These are phyloP conservation scores for Allium cepa DNA, from an alignment of 106 monocot species.

Conservation along the genomic window DNA sequence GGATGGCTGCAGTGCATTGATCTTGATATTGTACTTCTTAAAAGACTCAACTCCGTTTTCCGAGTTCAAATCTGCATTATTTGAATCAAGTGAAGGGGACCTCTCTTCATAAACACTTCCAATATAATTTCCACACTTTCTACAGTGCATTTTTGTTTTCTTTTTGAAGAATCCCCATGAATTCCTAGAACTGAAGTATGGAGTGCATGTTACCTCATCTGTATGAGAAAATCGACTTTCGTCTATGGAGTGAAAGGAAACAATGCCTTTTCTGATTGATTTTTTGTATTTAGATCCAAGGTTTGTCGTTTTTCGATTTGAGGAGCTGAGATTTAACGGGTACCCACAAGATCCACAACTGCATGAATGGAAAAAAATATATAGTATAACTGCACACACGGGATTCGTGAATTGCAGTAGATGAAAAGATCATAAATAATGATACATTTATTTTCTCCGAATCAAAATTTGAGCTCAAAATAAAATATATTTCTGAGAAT, in stretches of 20 bases:
- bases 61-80: conserved; percentile 22
- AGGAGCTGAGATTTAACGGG: conserved; percentile 48
- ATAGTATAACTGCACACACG: neutral
- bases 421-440: neutral
- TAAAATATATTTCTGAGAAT: neutral
- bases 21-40: conserved; percentile 48
- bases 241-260: conserved; percentile 41
- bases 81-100: conserved; percentile 13
- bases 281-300: conserved; percentile 56
- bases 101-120: conserved; percentile 38
- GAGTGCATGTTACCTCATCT: conserved; percentile 41
- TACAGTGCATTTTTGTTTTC: conserved; percentile 38
- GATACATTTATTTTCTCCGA: neutral
- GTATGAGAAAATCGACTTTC: conserved; percentile 51
- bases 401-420: neutral
- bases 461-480: neutral
- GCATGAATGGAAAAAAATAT: conserved; percentile 4
- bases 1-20: conserved; percentile 41
- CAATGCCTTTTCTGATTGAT: conserved; percentile 43
- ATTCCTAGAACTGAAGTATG: conserved; percentile 41
- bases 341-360: conserved; percentile 68
- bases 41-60: conserved; percentile 11
- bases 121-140: conserved; percentile 43
- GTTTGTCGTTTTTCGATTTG: conserved; percentile 33
- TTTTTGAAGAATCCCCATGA: conserved; percentile 54